phyloP scores from a whole-genome alignment of 2,329 filamentous ascomycete species.

The Ophiocordyceps robertsii region DNA sequence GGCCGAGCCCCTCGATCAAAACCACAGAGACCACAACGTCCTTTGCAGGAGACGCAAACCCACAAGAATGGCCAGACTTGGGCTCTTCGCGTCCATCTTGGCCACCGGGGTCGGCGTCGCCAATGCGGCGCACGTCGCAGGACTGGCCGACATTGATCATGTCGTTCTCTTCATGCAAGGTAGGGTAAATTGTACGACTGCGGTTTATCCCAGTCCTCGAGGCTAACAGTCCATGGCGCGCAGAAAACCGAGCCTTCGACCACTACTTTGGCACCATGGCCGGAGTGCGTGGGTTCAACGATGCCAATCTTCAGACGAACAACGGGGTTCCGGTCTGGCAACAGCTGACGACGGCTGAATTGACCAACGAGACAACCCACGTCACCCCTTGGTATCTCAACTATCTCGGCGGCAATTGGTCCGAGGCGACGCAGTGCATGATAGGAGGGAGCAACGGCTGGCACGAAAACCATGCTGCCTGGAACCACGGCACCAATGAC shows the following conservation, averaged over 20 bases:
- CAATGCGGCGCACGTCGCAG: constrained; percentile 1
- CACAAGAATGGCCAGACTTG: background rate
- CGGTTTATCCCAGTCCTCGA: background rate
- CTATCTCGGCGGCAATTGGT: constrained; percentile 35
- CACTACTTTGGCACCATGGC: constrained; percentile 44
- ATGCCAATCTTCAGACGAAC: constrained; percentile 40
- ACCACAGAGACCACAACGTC: no score
- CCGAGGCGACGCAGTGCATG: constrained; percentile 40
- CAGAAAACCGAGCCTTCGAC: constrained; percentile 23
- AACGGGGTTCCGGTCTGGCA: constrained; percentile 30
- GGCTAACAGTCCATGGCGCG: background rate
- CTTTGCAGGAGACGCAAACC: no score
- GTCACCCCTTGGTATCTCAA: constrained; percentile 42
- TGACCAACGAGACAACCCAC: constrained; percentile 24
- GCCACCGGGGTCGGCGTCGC: background rate
- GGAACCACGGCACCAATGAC: constrained; percentile 36
- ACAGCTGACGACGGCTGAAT: constrained; percentile 25
- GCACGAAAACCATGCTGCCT: constrained; percentile 34
- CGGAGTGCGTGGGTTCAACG: constrained; percentile 39
- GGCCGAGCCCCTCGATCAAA: no score
- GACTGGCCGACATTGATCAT: constrained; percentile 34
- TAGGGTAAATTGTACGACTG: background rate
- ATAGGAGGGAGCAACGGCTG: constrained; percentile 37
- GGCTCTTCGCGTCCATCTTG: background rate
- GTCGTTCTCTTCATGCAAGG: constrained; percentile 44